Base-by-base conservation (phyloP, 2,329 filamentous ascomycete species). In the Sclerotinia trifoliorum region DNA sequence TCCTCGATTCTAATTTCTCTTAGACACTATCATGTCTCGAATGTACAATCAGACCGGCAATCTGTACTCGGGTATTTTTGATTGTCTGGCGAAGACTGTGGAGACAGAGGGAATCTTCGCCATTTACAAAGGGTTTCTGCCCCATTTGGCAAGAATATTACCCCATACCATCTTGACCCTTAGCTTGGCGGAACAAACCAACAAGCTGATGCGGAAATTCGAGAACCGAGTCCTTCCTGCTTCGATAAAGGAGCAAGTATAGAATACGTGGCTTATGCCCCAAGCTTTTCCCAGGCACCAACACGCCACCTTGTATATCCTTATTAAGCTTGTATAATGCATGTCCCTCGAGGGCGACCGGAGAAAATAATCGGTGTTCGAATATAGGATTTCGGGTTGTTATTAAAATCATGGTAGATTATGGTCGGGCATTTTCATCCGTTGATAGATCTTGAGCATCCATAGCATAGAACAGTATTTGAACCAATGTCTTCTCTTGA, bases 21-120 rank as follows among this genome's bases (percentile, higher is more conserved):
- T 70, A 86, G 95, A 99, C 79, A 99, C 95, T 6, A 92, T 99
- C 81, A 99, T 99, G 95, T 95, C 93, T 71, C 90, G 95, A 71
- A 90, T 99, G 84, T 99, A 99, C 84, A 99, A 99, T 83, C 95
- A 99, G 80, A 96, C 94, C 71, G 95, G 95, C 65, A 96, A 97
- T 78, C 85, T 99, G n/a, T 99, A 99, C 83, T 89, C 86, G 74
- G 91, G 94, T 69, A 92, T 96, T 5, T 91, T 96, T 71, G 95
- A 99, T 81, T 99, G 95, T 78, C 80, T 98, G 70, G 87, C 86
- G 78, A 94, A 97, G 81, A 99, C 95, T 0, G 85, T 99, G 70
- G 90, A 89, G 78, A 97, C 93, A 0, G 95, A 99, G 79, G 95
- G 95, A 29, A 75, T 97, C 65, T 81, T 98, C 58, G 95, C 95